These are phyloP conservation scores for Scheffersomyces segobiensis DNA, from an alignment of 1,139 yeast species.

Conservation along the genomic window DNA sequence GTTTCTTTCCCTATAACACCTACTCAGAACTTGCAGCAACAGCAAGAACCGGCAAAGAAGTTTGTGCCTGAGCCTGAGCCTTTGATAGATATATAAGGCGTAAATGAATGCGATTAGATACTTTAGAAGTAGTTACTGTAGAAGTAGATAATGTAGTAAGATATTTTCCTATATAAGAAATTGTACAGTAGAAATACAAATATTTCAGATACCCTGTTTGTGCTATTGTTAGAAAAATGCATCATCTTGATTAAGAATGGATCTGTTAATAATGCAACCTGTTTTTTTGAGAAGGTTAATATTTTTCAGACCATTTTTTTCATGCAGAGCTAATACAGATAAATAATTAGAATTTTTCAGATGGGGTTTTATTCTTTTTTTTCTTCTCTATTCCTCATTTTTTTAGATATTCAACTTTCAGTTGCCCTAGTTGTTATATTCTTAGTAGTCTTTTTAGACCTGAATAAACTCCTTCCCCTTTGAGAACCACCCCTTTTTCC, in stretches of 20 bases:
- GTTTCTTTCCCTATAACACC: background rate
- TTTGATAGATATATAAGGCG: slow-evolving; percentile 33
- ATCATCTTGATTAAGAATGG: too few species aligned
- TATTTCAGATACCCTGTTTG: too few species aligned
- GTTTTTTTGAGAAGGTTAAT: background rate
- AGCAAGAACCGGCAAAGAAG: slow-evolving; percentile 6
- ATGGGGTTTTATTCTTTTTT: background rate
- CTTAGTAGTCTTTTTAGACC: slow-evolving; percentile 4
- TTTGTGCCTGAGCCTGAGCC: slow-evolving; percentile 34
- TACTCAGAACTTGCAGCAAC: slow-evolving; percentile 3
- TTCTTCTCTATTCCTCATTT: background rate
- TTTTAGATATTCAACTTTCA: background rate
- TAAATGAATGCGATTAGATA: background rate
- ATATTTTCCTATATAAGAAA: too few species aligned
- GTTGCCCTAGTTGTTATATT: background rate
- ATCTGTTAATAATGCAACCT: too few species aligned
- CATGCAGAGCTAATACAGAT: background rate
- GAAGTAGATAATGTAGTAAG: too few species aligned
- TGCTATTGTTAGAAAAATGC: too few species aligned
- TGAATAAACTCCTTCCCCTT: slow-evolving; percentile 4
- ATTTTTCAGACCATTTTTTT: too few species aligned
- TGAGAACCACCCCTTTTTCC: slow-evolving; percentile 6
- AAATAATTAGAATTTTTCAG: background rate
- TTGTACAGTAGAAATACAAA: too few species aligned
- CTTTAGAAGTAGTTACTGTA: background rate